Conservation (phyloP, 1,139 yeast species). For the Eremothecium cymbalariae region DNA sequence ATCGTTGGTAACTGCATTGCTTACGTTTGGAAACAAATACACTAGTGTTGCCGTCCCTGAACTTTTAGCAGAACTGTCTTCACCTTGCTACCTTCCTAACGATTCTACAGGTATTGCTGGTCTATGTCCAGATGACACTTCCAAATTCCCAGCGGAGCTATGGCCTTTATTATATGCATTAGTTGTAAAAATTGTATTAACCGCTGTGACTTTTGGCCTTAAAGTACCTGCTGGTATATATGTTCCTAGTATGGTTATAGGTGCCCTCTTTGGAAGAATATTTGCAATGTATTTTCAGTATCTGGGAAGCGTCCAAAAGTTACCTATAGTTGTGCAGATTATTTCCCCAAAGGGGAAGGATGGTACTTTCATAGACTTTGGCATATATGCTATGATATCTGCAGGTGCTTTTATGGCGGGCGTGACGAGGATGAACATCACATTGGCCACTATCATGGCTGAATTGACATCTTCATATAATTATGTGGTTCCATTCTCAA, state of each 20-base stretch:
- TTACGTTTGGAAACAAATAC: constrained; percentile 47
- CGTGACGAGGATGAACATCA: constrained; percentile 57
- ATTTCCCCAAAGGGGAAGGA: constrained; percentile 16
- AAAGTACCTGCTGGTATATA: constrained; percentile 61
- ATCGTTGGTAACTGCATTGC: constrained; percentile 42
- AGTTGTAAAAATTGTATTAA: constrained; percentile 40
- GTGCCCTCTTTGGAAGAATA: constrained; percentile 55
- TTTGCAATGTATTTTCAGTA: constrained; percentile 44
- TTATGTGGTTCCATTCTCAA: constrained; percentile 52
- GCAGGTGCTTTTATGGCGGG: constrained; percentile 69
- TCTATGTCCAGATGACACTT: constrained; percentile 38
- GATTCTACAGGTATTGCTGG: constrained; percentile 27
- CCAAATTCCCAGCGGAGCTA: constrained; percentile 35
- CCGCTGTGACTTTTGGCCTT: constrained; percentile 51
- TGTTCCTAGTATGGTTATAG: constrained; percentile 63
- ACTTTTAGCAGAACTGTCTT: constrained; percentile 45
- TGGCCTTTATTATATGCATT: constrained; percentile 39
- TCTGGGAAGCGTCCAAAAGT: constrained; percentile 24
- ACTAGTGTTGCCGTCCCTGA: constrained; percentile 50
- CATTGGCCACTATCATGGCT: constrained; percentile 51
- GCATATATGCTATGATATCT: constrained; percentile 58
- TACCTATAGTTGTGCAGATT: background rate
- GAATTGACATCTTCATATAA: constrained; percentile 55
- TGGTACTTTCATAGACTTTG: constrained; percentile 39
- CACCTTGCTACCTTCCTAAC: constrained; percentile 37